Evolutionary conservation across 495 filamentous ascomycete genomes (phyloP).

Genomic region (Neurospora intermedia): DNA sequence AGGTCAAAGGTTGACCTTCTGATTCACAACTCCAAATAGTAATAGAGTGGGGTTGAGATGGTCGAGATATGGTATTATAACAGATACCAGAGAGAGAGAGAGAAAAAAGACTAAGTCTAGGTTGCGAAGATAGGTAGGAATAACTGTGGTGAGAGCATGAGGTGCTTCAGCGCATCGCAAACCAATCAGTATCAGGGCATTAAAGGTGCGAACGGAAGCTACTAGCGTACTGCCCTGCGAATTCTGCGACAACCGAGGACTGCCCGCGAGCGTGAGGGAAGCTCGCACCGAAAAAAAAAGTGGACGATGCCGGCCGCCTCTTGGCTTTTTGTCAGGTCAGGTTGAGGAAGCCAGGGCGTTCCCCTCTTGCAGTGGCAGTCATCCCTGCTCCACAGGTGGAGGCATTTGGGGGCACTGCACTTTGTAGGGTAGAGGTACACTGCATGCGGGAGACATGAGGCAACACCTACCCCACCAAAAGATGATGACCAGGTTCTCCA

Average conservation of each 20-base stretch:
- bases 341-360: background rate
- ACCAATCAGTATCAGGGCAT: background rate
- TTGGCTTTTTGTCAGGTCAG: background rate
- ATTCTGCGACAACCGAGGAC: background rate
- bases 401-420: background rate
- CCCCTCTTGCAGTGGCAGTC: background rate
- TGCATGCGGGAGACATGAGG: background rate
- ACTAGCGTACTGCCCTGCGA: background rate
- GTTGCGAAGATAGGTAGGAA: background rate
- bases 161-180: background rate
- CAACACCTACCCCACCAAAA: background rate
- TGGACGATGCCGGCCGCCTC: background rate
- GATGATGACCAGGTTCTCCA: background rate
- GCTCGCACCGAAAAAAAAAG: background rate
- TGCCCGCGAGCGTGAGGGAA: background rate
- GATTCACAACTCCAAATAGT: background rate
- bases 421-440: background rate
- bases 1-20: background rate
- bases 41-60: background rate
- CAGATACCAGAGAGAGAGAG: too few relatives aligned
- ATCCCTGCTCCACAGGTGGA: background rate
- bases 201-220: background rate
- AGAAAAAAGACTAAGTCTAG: background rate
- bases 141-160: background rate
- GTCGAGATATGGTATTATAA: background rate